phyloP scores from a whole-genome alignment of 192 early-diverging fungal genomes.

The Gonapodya prolifera region DNA sequence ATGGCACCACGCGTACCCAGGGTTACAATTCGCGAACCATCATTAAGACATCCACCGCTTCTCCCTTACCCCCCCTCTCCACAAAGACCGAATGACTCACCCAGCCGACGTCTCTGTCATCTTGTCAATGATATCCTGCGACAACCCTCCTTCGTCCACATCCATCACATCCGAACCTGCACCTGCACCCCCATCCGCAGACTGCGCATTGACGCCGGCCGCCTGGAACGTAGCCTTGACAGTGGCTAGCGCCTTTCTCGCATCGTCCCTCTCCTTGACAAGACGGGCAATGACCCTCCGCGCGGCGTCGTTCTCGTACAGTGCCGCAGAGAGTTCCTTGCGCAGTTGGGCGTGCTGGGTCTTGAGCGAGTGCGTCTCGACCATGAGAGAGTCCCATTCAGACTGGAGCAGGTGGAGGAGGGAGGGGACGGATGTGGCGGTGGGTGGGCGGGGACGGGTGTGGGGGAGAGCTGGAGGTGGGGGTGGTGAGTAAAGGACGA shows the following conservation, averaged over 20 bases:
- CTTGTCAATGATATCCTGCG: constrained; percentile 19
- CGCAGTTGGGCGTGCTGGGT: constrained; percentile 81
- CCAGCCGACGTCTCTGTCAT: constrained; percentile 31
- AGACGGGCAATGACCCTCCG: constrained; percentile 88
- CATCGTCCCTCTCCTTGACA: constrained; percentile 80
- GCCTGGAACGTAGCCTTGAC: constrained; percentile 12
- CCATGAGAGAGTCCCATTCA: constrained; percentile 93
- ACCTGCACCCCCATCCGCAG: constrained; percentile 12
- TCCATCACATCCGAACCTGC: constrained; percentile 32
- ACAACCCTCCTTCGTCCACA: constrained; percentile 30
- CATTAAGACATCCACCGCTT: no score
- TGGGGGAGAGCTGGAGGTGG: no score
- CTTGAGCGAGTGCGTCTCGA: constrained; percentile 87
- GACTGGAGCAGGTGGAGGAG: constrained; percentile 79
- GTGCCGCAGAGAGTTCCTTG: constrained; percentile 83
- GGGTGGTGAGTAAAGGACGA: background rate
- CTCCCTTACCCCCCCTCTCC: background rate
- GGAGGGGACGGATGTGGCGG: constrained; percentile 81
- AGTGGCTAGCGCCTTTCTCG: constrained; percentile 39
- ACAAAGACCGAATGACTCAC: constrained; percentile 22
- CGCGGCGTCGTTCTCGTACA: constrained; percentile 95
- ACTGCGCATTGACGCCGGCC: constrained; percentile 15
- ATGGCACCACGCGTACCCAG: no score
- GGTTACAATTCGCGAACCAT: no score
- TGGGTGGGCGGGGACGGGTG: constrained; percentile 66